Conservation (phyloP, 169 alveolate species). For the Plasmodium relictum region DNA sequence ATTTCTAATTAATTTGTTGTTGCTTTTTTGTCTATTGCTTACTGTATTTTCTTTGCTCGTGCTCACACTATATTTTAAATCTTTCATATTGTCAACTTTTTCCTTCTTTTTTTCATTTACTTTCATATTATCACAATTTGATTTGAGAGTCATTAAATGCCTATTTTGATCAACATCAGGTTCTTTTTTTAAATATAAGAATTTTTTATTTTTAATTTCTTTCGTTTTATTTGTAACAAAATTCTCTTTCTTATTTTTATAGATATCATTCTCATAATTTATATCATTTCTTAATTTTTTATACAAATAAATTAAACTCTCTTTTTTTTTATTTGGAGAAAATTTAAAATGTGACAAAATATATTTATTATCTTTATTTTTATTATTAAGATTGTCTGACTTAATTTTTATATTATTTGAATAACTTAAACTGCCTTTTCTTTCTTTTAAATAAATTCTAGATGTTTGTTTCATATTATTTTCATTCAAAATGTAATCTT, state of each 20-base stretch:
- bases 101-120: not conserved
- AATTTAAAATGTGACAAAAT: not conserved
- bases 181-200: conserved; percentile 2
- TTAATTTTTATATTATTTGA: not conserved
- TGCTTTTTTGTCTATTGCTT: not conserved
- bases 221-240: not conserved
- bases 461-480: not conserved
- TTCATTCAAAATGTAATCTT: not conserved
- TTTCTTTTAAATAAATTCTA: not conserved
- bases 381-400: not conserved
- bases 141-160: not conserved
- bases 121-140: conserved; percentile 1
- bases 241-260: not conserved
- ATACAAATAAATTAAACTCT: not conserved
- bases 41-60: not conserved
- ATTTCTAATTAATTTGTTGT: conserved; percentile 4
- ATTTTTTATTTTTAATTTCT: not conserved
- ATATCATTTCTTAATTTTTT: not conserved
- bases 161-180: not conserved
- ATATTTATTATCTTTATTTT: not conserved
- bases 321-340: not conserved
- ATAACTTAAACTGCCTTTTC: not conserved
- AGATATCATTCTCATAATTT: not conserved
- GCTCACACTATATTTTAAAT: conserved; percentile 7
- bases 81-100: conserved; percentile 6